Base-by-base conservation (phyloP, 345 rosid genomes). In the Murraya koenigii region DNA sequence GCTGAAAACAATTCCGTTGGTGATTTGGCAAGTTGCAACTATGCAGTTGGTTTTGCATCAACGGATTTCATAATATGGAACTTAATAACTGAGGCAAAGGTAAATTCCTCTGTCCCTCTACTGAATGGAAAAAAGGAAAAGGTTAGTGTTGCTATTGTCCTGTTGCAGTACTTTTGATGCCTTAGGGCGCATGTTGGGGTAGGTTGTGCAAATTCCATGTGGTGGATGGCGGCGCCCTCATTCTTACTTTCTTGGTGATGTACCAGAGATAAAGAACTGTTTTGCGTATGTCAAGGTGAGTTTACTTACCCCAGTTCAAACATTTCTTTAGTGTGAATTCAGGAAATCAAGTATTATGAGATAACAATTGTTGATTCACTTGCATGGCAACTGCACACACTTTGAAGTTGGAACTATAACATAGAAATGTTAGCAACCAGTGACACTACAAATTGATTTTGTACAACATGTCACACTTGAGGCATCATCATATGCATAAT, bases 181-280 rank as follows among this genome's bases (percentile, higher is more conserved):
- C 77, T 64, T 72, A 72, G 58, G 52, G 64, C 80, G 79, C 78
- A 66, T 66, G 55, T 77, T 89, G 82, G 75, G 66, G 68, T 84
- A 95, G 99, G 93, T 96, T 83, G 72, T 92, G 82, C 95, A 94
- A 88, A 88, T 96, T 84, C 82, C 99, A 69, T 96, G 99, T 75
- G 99, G 99, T 78, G 99, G 98, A 75, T 96, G 99, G 99, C 92
- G 99, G 32, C 99, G 97, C 52, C 99, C 99, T 56, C 97, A 92
- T 82, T 94, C 95, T 79, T 94, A 82, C 81, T 86, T 90, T 84
- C 85, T 92, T 32, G 95, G 99, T 74, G 89, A 91, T 81, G 75
- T 88, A 77, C 97, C 97, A 35, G 98, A 88, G 77, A 82, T 75
- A 83, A 79, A 80, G 81, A 81, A 89, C 76, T 94, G 98, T 80